Base-by-base conservation (phyloP, 208 protist genomes). In the Trichomonas gallinae region DNA sequence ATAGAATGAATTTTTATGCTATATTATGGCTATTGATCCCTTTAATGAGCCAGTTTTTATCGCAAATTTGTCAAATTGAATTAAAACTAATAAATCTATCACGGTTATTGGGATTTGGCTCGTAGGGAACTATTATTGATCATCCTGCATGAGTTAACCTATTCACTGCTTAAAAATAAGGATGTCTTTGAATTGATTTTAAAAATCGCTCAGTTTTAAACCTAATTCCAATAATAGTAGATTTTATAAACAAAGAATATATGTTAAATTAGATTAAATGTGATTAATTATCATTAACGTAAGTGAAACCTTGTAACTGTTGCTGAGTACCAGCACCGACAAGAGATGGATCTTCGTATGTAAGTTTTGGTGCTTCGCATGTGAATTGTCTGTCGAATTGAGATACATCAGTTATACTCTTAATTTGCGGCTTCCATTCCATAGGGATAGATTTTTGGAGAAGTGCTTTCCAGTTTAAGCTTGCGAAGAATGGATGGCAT, bases 401-500 rank as follows among this genome's bases (percentile, higher is more conserved):
- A n/a, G 87, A 96, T 11, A 44, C 40, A 31, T 96, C 87, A 10
- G 87, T 96, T 36, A 40, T 51, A 42, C 82, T 63, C 45, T 44
- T 72, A 11, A 88, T 40, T 10, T 96, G 40, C 9, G 97, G 97
- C 58, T 97, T 88, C 85, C 96, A 97, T 38, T 88, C 85, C 38
- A 96, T 51, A 46, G 63, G 44, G 38, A 96, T 96, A 49, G 96
- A 44, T n/a, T 96, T 96, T 10, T 38, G 21, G 4, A 89, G 38
- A 31, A 97, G 44, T 6, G 36, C 36, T n/a, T 96, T 31, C 82
- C 83, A 97, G 45, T 97, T 87, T 13, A 97, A 31, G 3, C 36
- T 38, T 87, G 0, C 13, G 26, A 96, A 97, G 63, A 97, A 97
- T 40, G 89, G 63, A 88, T 97, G 97, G 34, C 8, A n/a, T 48